Evolutionary conservation across 2,329 filamentous ascomycete species (phyloP).

Genomic region (Trichoderma oligosporum): DNA sequence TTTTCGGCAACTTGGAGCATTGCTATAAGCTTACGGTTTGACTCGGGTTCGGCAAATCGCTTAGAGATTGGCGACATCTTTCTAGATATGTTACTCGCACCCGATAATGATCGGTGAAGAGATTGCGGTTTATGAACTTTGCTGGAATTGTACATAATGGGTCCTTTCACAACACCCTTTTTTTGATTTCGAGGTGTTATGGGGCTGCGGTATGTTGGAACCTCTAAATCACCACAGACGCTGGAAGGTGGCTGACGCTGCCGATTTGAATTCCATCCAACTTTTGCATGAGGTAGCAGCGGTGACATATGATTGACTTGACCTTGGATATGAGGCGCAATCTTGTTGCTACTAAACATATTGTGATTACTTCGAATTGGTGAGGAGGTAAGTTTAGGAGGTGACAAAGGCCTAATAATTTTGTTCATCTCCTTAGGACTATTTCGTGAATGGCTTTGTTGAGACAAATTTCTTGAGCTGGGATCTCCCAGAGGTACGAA

Average conservation of each 20-base stretch:
- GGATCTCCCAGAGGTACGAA: not conserved
- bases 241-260: conserved; percentile 23
- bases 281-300: not conserved
- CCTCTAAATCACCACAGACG: conserved; percentile 34
- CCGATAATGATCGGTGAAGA: conserved; percentile 27
- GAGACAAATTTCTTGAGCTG: not conserved
- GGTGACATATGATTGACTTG: not conserved
- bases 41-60: conserved; percentile 1
- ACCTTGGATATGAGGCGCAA: not conserved
- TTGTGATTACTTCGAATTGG: too few species aligned
- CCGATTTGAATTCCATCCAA: not conserved
- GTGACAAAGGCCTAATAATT: not conserved
- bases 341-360: too few species aligned
- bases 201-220: conserved; percentile 27
- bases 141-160: not conserved
- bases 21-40: conserved; percentile 28
- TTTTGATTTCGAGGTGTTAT: not conserved
- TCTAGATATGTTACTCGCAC: conserved; percentile 34
- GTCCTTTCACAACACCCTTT: not conserved
- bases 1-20: conserved; percentile 33
- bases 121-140: not conserved
- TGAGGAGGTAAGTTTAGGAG: not conserved
- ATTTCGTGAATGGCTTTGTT: not conserved
- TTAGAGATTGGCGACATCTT: conserved; percentile 27
- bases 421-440: not conserved